phyloP scores from a whole-genome alignment of 208 protist genomes.

The Acanthamoeba culbertsoni region DNA sequence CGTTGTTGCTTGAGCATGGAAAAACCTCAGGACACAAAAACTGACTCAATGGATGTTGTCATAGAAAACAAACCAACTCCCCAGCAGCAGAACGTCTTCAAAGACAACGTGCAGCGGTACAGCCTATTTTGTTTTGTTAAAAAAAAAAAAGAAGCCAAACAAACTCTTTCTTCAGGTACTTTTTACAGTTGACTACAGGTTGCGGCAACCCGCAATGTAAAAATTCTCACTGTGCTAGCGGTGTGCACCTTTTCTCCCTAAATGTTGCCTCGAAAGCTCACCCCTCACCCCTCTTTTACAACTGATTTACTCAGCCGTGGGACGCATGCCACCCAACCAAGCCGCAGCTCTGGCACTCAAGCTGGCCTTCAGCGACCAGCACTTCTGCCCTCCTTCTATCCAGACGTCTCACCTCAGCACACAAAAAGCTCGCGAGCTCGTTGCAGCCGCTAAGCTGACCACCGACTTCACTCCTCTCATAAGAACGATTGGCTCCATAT shows the following conservation, averaged over 20 bases:
- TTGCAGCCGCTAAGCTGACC: not conserved
- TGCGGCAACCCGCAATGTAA: not conserved
- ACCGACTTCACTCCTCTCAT: conserved; percentile 41
- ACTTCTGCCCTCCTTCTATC: not conserved
- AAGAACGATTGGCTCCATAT: not conserved
- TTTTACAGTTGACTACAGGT: not conserved
- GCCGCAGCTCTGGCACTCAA: conserved; percentile 35
- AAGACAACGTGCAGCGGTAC: not conserved
- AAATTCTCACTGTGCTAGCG: not conserved
- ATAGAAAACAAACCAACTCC: not conserved
- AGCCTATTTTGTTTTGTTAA: not conserved
- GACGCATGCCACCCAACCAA: not conserved
- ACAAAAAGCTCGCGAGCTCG: not conserved
- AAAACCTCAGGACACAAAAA: no score
- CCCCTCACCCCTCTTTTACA: not conserved
- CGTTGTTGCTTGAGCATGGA: no score
- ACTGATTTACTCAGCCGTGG: not conserved
- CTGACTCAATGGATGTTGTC: not conserved
- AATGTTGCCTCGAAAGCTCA: not conserved
- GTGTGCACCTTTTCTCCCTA: not conserved
- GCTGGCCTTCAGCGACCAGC: not conserved
- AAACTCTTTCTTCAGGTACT: not conserved
- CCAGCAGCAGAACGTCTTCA: not conserved
- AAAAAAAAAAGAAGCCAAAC: not conserved
- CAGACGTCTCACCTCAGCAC: not conserved